Evolutionary conservation across 179 eudicot genomes (phyloP), one percentile per base, ranked within the genome.

Genomic region (Actinidia arguta): DNA sequence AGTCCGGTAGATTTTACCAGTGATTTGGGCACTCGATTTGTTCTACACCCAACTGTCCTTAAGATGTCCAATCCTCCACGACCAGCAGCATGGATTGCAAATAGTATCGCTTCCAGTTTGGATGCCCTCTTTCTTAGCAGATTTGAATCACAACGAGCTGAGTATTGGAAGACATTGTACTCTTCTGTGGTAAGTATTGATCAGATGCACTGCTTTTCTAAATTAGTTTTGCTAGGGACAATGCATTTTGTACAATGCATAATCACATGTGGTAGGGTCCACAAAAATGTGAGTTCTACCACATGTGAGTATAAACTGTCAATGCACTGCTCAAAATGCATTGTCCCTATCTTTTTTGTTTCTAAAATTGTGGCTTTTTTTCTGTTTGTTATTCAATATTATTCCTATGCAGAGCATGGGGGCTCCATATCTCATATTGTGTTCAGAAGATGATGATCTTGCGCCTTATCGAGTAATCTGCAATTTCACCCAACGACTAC

Each of bases 141-240:
- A 85, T 95, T 97, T 83, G 99, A 97, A 86, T 84, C 93, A 62
- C 98, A 95, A 50, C 95, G 98, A 67, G 98, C 98, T 69, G 99
- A 95, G 69, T 97, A 90, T 87, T 97, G 99, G 99, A 98, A 94
- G 89, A 94, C 98, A 86, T 85, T 97, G 48, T 95, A 97, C 80
- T 84, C 98, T 46, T 90, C 98, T 64, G 91, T 93, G 59, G 99
- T 97, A 88, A 87, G 97, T 90, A 83, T 75, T 39, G 76, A 44
- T 85, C 76, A 36, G 48, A 54, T 80, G 24, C 59, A 50, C 16
- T 48, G 54, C 16, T 59, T 36, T 16, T 82, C 42, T 39, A 39
- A 31, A 3, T 39, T 39, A 39, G 42, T 39, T 39, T 39, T 39
- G 2, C 42, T 39, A 39, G 42, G 42, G 3, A 39, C 42, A 3